Evolutionary conservation across 805 yeast species (phyloP).

Genomic region (Hanseniaspora occidentalis): DNA sequence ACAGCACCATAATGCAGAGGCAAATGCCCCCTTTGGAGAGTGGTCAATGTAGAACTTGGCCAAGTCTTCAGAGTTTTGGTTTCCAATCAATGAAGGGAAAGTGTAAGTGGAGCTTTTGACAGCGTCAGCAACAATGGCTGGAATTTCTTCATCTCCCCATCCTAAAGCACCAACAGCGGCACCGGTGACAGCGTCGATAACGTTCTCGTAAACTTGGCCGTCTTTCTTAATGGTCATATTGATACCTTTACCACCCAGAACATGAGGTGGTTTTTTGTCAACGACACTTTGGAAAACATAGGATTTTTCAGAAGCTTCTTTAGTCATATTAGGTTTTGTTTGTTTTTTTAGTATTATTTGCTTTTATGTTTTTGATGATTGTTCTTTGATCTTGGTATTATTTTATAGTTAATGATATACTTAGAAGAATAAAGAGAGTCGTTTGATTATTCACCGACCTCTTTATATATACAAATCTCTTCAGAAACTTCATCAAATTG

Average conservation of each 20-base stretch:
- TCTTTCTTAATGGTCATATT: conserved; percentile 30
- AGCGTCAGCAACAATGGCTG: conserved; percentile 28
- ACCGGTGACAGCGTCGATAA: conserved; percentile 36
- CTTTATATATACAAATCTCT: too few relatives aligned
- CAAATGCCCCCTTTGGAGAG: conserved; percentile 28
- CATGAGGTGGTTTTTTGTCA: conserved; percentile 26
- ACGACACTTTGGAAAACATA: conserved; percentile 33
- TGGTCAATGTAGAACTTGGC: conserved; percentile 30
- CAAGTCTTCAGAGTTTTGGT: conserved; percentile 30
- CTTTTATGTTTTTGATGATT: neutral
- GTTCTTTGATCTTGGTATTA: neutral
- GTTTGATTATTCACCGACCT: too few relatives aligned
- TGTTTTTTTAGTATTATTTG: neutral
- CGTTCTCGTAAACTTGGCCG: conserved; percentile 24
- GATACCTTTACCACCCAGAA: conserved; percentile 32
- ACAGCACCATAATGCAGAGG: conserved; percentile 36
- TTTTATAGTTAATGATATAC: neutral
- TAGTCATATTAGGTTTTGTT: conserved; percentile 7
- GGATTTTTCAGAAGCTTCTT: conserved; percentile 14
- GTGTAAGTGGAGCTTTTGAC: conserved; percentile 28
- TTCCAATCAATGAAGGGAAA: conserved; percentile 23
- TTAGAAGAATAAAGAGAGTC: too few relatives aligned
- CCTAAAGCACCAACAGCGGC: conserved; percentile 41
- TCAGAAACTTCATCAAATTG: too few relatives aligned
- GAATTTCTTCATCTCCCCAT: conserved; percentile 27